Evolutionary conservation across 306 rosid genomes (phyloP), one percentile per base, ranked within the genome.

Genomic region (Dryas drummondii): DNA sequence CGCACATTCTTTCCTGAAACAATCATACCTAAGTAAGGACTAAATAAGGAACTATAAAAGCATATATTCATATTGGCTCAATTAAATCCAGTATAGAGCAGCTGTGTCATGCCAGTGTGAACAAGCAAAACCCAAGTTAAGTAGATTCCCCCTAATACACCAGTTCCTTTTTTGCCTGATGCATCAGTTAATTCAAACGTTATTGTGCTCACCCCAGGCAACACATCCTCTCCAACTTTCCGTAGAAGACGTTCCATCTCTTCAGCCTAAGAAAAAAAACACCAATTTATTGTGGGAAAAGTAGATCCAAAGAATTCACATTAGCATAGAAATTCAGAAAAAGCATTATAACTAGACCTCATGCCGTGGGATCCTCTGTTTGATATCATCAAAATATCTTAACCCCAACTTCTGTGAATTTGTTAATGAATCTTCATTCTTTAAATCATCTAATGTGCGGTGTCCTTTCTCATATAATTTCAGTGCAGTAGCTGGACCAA

Each of bases 401-500:
- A 94, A 86, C 49, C 98, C 98, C 55, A 94, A 49, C 83, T 86
- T 91, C 53, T 94, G 98, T 56, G 96, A 84, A 80, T 84, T 87
- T 48, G 97, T 84, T 72, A 94, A 89, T 0, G 91, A 87, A 70
- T 82, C 84, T 48, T 92, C 97, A 68, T 82, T 85, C 77, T 80
- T 82, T 79, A 94, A 78, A 82, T 88, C 97, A 67, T 91, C 96
- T 48, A 94, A 85, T 40, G 96, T 79, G 27, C 92, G 92, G 50
- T 88, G 78, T 68, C 97, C 96, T 86, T 91, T 94, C 82, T 91
- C 98, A 42, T 87, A 94, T 78, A 94, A 81, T 80, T 89, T 90
- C 76, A 87, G 76, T 19, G 98, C 93, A 27, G 98, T 94, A 72
- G 98, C 92, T 61, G 98, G 97, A 73, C 96, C 97, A 76, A 91